These are phyloP conservation scores for Eleusine indica DNA, from an alignment of 176 grass and related monocot genomes.

Conservation along the genomic window DNA sequence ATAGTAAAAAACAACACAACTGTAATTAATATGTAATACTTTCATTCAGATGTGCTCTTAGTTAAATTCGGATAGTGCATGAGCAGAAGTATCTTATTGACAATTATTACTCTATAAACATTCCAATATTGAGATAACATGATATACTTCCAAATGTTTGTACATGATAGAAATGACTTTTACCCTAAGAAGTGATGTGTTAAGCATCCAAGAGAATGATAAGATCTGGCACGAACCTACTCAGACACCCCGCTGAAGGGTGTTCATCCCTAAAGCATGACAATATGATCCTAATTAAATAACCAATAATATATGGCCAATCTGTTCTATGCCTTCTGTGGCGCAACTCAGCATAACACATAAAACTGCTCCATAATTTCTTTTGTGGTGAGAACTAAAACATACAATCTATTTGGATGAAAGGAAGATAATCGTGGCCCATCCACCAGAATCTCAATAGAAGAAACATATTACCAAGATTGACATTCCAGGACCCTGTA, in stretches of 20 bases:
- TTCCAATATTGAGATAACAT: not conserved
- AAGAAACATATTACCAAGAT: not conserved
- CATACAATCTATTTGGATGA: not conserved
- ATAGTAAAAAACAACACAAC: not conserved
- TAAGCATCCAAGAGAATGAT: not conserved
- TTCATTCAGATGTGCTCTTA: not conserved
- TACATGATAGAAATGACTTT: not conserved
- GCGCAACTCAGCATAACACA: not conserved
- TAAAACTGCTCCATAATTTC: not conserved
- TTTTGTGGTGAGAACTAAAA: not conserved
- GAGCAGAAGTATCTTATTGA: conserved; percentile 1
- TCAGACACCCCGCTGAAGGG: not conserved
- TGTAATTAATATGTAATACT: not conserved
- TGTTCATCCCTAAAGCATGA: not conserved
- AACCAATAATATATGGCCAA: not conserved
- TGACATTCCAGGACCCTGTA: not conserved
- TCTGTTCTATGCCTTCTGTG: not conserved
- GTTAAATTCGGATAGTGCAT: not conserved
- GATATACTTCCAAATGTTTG: not conserved
- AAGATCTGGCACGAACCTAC: not conserved
- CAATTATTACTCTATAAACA: not conserved
- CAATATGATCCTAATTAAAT: not conserved
- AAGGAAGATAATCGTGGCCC: not conserved
- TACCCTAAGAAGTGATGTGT: not conserved
- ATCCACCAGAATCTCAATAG: not conserved